Evolutionary conservation across 2,329 filamentous ascomycete genomes (phyloP).

Genomic region (Cadophora sp.): DNA sequence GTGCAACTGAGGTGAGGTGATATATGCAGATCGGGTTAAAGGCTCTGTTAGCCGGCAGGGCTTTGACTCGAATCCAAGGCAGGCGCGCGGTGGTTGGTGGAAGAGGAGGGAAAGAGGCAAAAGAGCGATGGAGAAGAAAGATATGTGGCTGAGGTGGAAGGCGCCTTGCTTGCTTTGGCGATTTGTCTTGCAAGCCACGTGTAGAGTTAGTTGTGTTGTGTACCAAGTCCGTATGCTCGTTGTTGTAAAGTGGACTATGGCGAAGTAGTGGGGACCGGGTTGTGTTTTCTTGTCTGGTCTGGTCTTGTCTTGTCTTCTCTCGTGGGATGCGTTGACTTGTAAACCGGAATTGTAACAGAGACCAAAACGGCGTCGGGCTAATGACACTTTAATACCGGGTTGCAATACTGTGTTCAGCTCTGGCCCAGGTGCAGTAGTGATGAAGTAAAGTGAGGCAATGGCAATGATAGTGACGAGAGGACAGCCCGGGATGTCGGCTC

Average conservation of each 20-base stretch:
- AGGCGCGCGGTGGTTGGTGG: slow-evolving; percentile 2
- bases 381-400: neutral
- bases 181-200: slow-evolving; percentile 3
- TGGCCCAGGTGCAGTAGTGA: neutral
- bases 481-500: neutral
- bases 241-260: neutral
- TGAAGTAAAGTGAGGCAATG: neutral
- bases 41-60: neutral
- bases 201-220: too few species aligned
- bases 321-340: neutral
- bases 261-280: neutral
- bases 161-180: neutral
- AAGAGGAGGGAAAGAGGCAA: neutral
- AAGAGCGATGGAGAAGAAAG: neutral
- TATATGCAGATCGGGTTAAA: slow-evolving; percentile 15
- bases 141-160: slow-evolving; percentile 10
- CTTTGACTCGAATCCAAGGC: slow-evolving; percentile 6
- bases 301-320: neutral
- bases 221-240: too few species aligned
- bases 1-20: slow-evolving; percentile 1
- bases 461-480: neutral
- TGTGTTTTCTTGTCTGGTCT: neutral
- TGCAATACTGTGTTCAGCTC: neutral
- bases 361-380: neutral
- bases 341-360: neutral